phyloP scores from a whole-genome alignment of 2,329 filamentous ascomycete genomes.

The Cryphonectria naterciae region DNA sequence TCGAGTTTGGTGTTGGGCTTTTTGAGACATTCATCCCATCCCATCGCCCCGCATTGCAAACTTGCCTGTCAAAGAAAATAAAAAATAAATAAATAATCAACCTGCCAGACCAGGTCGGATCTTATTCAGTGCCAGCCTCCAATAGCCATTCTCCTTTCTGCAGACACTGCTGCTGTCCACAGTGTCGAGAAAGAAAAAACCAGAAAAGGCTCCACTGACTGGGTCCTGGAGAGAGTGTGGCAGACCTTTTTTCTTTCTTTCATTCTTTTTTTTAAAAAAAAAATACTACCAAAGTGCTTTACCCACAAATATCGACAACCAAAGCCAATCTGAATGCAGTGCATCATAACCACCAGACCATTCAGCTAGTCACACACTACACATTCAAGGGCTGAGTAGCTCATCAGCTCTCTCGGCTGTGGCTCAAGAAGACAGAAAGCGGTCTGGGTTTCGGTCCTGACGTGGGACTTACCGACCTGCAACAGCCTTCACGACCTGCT shows the following conservation, averaged over 20 bases:
- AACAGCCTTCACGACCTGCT: neutral
- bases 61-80: neutral
- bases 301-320: neutral
- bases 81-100: neutral
- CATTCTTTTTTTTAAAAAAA: neutral
- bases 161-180: neutral
- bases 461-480: neutral
- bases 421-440: neutral
- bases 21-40: neutral
- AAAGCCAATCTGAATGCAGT: neutral
- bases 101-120: neutral
- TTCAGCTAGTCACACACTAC: neutral
- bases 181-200: neutral
- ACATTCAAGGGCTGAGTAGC: neutral
- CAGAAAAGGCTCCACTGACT: neutral
- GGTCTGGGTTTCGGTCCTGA: neutral
- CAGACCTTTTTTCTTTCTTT: neutral
- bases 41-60: neutral
- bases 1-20: neutral
- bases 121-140: neutral
- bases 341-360: neutral
- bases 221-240: neutral
- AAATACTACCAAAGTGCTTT: neutral
- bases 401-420: constrained; percentile 8
- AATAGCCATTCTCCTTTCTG: neutral